Base-by-base conservation (phyloP, 1,284 basidiomycete genomes). In the Microbotryomycetes sp. region DNA sequence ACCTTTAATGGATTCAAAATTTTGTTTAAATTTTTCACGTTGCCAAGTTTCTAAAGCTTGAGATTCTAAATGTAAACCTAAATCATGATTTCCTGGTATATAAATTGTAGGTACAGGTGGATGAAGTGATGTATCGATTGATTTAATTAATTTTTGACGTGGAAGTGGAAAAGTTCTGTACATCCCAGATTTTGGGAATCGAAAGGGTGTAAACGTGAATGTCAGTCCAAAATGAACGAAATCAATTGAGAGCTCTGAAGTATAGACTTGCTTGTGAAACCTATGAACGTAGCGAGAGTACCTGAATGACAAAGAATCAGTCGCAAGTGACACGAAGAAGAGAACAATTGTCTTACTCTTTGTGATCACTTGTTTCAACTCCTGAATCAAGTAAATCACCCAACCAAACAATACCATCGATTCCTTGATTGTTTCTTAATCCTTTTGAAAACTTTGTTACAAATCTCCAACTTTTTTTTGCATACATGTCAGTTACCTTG, bases 1-100 rank as follows among this genome's bases (percentile, higher is more conserved):
- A 0, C 90, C 89, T 29, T 79, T 75, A 12, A 81, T 77, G 42
- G 66, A 62, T 0, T 86, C 87, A 71, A 89, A 90, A 69, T 85
- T 81, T 15, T 81, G 75, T 3, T 74, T 76, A 73, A 88, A 93
- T 42, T 88, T 83, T 23, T 79, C 75, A 22, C 81, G 80, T 0
- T 86, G 83, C 54, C 80, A 72, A 9, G 85, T 65, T 28, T 46
- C 62, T 49, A 58, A 59, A 28, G 49, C 32, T 12, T 47, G 30
- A 49, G 60, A 58, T 47, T 29, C 6, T 48, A 54, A 23, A 45
- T 64, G 62, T 66, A 87, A 62, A 82, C 86, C 87, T 49, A 92
- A 80, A 70, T 93, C 90, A 73, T 89, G 86, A 71, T 93, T 93
- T 14, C 90, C 90, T 1, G 88, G 86, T n/a, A 92, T 76, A 71